A percentile compares a stretch with the other conserved stretches of the same genome.
Evolutionary conservation across 768 basidiomycete species (phyloP).

Genomic region (Strobilomyces dryophilus): DNA sequence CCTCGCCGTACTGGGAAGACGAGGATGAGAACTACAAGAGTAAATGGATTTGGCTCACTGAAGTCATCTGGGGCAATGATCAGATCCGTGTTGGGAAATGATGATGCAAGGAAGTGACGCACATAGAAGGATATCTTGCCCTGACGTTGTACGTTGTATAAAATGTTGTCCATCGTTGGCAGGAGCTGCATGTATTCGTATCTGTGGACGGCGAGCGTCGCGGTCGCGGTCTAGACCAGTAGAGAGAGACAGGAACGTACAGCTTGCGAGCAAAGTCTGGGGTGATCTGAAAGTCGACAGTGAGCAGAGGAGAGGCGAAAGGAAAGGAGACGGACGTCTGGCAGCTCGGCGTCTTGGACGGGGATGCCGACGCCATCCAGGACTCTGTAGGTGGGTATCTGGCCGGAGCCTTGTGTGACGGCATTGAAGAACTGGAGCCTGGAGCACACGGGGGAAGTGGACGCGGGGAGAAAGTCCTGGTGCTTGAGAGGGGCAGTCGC

Average conservation of each 20-base stretch:
- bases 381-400: slow-evolving; percentile 84
- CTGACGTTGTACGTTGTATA: slow-evolving; percentile 91
- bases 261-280: slow-evolving; percentile 61
- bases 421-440: slow-evolving; percentile 79
- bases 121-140: slow-evolving; percentile 92
- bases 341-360: slow-evolving; percentile 68
- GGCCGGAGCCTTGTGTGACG: slow-evolving; percentile 52
- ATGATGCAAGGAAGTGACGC: slow-evolving; percentile 24
- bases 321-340: slow-evolving; percentile 51
- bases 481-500: slow-evolving; percentile 10
- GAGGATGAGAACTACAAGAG: slow-evolving; percentile 2
- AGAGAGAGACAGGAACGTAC: slow-evolving; percentile 29
- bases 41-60: slow-evolving; percentile 46
- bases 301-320: slow-evolving; percentile 7
- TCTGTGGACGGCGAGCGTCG: slow-evolving; percentile 28
- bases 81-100: slow-evolving; percentile 5
- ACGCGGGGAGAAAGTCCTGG: slow-evolving; percentile 38
- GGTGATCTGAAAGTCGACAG: slow-evolving; percentile 48
- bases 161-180: slow-evolving; percentile 80
- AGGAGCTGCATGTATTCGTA: slow-evolving; percentile 79
- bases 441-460: slow-evolving; percentile 60
- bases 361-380: slow-evolving; percentile 76
- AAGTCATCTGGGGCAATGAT: slow-evolving; percentile 59
- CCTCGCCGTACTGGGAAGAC: slow-evolving; percentile 70
- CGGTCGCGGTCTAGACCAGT: not conserved